These are phyloP conservation scores for Flaveria linearis DNA, from an alignment of 129 eudicot species.

Conservation along the genomic window DNA sequence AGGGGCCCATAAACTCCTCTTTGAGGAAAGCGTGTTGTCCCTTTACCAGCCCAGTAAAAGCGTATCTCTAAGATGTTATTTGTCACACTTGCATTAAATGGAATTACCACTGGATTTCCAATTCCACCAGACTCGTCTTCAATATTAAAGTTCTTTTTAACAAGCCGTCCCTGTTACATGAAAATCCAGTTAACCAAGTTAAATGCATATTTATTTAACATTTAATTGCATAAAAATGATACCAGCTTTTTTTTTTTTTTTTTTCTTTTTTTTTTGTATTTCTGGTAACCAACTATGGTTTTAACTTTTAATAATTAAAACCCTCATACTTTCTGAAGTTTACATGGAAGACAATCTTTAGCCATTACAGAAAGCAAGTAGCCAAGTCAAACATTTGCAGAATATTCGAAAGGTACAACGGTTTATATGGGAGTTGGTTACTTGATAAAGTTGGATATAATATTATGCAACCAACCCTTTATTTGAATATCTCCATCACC, in stretches of 20 bases:
- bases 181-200: constrained; percentile 5
- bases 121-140: constrained; percentile 36
- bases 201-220: neutral
- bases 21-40: constrained; percentile 38
- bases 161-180: constrained; percentile 35
- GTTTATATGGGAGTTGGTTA: neutral
- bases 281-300: neutral
- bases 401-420: too few relatives aligned
- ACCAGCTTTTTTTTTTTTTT: neutral
- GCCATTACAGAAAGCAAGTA: too few relatives aligned
- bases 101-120: constrained; percentile 19
- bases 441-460: neutral
- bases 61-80: constrained; percentile 41
- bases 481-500: constrained; percentile 9
- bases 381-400: neutral
- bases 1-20: constrained; percentile 52
- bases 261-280: neutral
- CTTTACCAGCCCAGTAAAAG: constrained; percentile 53
- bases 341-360: too few relatives aligned
- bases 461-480: neutral
- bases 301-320: too few relatives aligned
- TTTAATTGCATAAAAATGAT: neutral
- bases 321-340: too few relatives aligned
- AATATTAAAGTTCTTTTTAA: constrained; percentile 41
- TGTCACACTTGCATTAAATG: constrained; percentile 27